Percentiles rank a stretch among this genome's conserved stretches.
phyloP scores from a whole-genome alignment of 495 filamentous ascomycete genomes.

The Glonium stellatum region DNA sequence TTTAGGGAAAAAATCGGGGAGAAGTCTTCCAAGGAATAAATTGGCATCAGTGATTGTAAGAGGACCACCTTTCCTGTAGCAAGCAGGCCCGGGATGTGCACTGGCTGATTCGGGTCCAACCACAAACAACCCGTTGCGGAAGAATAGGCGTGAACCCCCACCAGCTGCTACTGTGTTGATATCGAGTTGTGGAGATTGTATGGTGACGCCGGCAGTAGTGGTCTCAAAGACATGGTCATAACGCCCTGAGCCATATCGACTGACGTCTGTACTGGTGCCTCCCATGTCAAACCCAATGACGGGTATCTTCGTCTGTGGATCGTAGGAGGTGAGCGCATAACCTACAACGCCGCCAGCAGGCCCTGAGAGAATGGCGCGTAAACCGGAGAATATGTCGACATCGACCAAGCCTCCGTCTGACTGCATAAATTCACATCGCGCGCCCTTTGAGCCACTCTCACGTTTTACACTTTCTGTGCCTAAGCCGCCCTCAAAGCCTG shows the following conservation, averaged over 20 bases:
- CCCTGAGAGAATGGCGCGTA: slow-evolving; percentile 70
- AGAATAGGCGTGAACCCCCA: slow-evolving; percentile 83
- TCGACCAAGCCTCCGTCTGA: slow-evolving; percentile 75
- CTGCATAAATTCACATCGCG: slow-evolving; percentile 81
- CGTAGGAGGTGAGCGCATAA: slow-evolving; percentile 90
- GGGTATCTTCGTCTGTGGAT: slow-evolving; percentile 74
- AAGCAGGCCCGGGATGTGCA: slow-evolving; percentile 88
- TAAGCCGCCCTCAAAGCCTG: slow-evolving; percentile 63
- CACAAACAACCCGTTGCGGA: slow-evolving; percentile 89
- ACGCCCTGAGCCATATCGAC: slow-evolving; percentile 76
- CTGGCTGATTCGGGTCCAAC: slow-evolving; percentile 91
- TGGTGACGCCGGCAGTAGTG: slow-evolving; percentile 89
- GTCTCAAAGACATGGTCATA: slow-evolving; percentile 98
- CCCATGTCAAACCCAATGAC: slow-evolving; percentile 98
- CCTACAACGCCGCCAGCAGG: slow-evolving; percentile 76
- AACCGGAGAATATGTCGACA: slow-evolving; percentile 65
- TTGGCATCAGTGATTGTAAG: slow-evolving; percentile 94
- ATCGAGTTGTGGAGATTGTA: slow-evolving; percentile 91
- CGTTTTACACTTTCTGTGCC: slow-evolving; percentile 59
- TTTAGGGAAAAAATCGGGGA: slow-evolving; percentile 94
- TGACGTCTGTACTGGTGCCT: slow-evolving; percentile 92
- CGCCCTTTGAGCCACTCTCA: slow-evolving; percentile 48
- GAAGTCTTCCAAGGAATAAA: slow-evolving; percentile 73
- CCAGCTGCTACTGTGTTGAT: slow-evolving; percentile 97
- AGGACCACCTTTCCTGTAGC: slow-evolving; percentile 90